Percentiles rank a stretch among this genome's conserved stretches.
phyloP scores from a whole-genome alignment of 2,329 filamentous ascomycete genomes.

The Xylaria hypoxylon region DNA sequence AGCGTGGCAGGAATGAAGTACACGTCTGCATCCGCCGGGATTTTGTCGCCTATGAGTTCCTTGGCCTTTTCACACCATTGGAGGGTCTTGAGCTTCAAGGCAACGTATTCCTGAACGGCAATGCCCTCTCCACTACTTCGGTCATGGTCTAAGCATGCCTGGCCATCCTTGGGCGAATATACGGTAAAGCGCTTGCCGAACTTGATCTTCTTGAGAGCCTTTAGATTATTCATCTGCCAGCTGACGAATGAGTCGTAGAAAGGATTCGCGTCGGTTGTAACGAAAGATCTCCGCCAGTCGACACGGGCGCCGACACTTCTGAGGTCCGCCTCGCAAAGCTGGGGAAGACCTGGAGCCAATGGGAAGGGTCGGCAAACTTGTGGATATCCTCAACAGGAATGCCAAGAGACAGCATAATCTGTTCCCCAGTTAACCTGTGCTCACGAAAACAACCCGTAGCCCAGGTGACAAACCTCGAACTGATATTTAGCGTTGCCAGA shows the following conservation, averaged over 20 bases:
- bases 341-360: conserved; percentile 96
- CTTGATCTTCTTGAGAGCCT: conserved; percentile 90
- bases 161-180: conserved; percentile 89
- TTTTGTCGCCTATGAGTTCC: conserved; percentile 77
- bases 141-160: conserved; percentile 90
- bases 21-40: conserved; percentile 82
- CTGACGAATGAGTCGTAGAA: conserved; percentile 96
- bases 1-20: conserved; percentile 94
- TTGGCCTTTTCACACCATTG: conserved; percentile 86
- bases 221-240: conserved; percentile 97
- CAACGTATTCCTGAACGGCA: conserved; percentile 90
- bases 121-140: conserved; percentile 83
- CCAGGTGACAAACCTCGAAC: conserved; percentile 74
- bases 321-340: conserved; percentile 81
- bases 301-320: conserved; percentile 86
- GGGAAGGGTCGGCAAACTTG: conserved; percentile 87
- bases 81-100: conserved; percentile 88
- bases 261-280: conserved; percentile 96
- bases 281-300: conserved; percentile 92
- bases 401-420: conserved; percentile 90
- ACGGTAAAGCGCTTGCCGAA: conserved; percentile 94
- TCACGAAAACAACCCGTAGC: background rate
- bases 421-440: conserved; percentile 7
- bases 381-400: conserved; percentile 91
- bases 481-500: conserved; percentile 95